Evolutionary conservation across 148 eudicot genomes (phyloP).

Genomic region (Dianthus caryophyllus): DNA sequence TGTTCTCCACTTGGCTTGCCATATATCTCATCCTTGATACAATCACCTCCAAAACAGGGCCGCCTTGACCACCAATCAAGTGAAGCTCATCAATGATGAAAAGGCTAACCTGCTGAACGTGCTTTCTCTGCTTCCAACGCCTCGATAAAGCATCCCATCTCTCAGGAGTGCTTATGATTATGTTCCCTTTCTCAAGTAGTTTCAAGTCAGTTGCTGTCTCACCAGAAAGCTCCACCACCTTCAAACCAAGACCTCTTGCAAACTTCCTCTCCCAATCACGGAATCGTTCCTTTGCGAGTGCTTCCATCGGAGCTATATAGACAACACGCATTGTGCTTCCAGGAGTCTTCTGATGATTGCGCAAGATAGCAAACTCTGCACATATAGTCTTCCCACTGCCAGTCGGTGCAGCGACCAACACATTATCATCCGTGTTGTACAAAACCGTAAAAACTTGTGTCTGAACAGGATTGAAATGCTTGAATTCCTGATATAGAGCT

Average conservation of each 20-base stretch:
- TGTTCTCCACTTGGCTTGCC: constrained; percentile 69
- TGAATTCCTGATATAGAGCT: constrained; percentile 75
- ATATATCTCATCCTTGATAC: constrained; percentile 91
- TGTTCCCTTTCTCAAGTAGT: constrained; percentile 71
- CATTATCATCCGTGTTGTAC: constrained; percentile 92
- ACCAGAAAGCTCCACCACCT: constrained; percentile 79
- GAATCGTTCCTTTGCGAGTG: constrained; percentile 77
- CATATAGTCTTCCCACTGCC: constrained; percentile 97
- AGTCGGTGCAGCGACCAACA: constrained; percentile 91
- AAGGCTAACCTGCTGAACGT: constrained; percentile 80
- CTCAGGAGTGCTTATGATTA: constrained; percentile 87
- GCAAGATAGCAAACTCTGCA: constrained; percentile 83
- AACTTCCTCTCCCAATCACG: constrained; percentile 79
- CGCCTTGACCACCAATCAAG: constrained; percentile 89
- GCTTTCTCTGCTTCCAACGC: constrained; percentile 89
- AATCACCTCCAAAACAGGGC: constrained; percentile 77
- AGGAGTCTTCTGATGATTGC: constrained; percentile 70
- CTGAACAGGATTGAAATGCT: constrained; percentile 92
- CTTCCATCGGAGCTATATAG: constrained; percentile 85
- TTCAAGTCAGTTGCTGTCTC: constrained; percentile 75
- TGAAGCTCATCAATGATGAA: constrained; percentile 87
- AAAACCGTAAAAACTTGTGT: constrained; percentile 88
- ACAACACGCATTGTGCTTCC: constrained; percentile 71
- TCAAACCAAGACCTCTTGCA: constrained; percentile 67
- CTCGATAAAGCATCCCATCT: constrained; percentile 95